Base-by-base conservation (phyloP, 345 rosid species). In the Mercurialis annua region DNA sequence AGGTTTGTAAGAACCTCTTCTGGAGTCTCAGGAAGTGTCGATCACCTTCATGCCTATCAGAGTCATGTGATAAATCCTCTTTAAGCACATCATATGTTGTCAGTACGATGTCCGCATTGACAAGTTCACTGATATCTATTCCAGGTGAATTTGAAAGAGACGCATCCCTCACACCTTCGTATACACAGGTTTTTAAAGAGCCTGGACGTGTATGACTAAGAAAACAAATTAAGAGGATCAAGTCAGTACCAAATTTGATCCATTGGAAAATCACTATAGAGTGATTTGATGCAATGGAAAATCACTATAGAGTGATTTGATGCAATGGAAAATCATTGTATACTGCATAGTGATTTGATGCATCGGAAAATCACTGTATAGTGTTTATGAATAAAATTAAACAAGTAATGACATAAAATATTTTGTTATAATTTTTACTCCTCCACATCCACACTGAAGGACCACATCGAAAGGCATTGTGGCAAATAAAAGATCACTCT, bases 81-180 rank as follows among this genome's bases (percentile, higher is more conserved):
- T 82, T 93, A 53, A 93, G 96, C 70, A 93, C 97, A 77, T 93
- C 98, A 70, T 93, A 93, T 23, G 97, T 87, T 67, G 98, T 90
- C 78, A 90, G 78, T 51, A 93, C 89, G 65, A 90, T 85, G 74
- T 93, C 97, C 64, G 90, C 86, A 66, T 66, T 71, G 61, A 87
- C 77, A 71, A 93, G 90, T 78, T 88, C 90, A 56, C 72, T 66
- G 48, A 93, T 80, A 62, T 86, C 90, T 59, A 76, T 71, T 38
- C 54, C 56, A 58, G 88, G 71, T 73, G 80, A 62, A 73, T 82
- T 84, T 61, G 89, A 81, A 68, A 85, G 82, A 77, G 92, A 83
- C 70, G 73, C 67, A 59, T 75, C 85, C 74, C 88, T 84, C 69
- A 86, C 96, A 43, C 98, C 98, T 75, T 93, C 97, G 56, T 93